phyloP scores from a whole-genome alignment of 192 early-diverging fungal genomes.

The Umbelopsis vinacea region DNA sequence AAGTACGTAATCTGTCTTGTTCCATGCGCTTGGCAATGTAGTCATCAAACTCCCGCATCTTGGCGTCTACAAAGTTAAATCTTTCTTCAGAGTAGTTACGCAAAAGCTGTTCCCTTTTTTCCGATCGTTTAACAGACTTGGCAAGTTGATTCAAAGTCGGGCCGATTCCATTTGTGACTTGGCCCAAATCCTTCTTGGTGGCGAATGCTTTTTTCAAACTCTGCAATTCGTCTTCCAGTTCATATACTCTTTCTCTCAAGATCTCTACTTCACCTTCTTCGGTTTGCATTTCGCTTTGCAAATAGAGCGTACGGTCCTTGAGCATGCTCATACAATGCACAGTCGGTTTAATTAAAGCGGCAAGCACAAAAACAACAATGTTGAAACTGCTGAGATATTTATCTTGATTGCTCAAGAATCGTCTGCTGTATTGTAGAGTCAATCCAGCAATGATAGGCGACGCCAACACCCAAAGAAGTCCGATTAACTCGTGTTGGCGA shows the following conservation, averaged over 20 bases:
- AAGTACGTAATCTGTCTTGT: constrained; percentile 50
- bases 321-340: constrained; percentile 54
- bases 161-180: constrained; percentile 50
- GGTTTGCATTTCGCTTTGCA: constrained; percentile 59
- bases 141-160: constrained; percentile 58
- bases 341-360: constrained; percentile 55
- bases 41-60: constrained; percentile 59
- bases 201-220: constrained; percentile 54
- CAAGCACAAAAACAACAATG: constrained; percentile 60
- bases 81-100: constrained; percentile 57
- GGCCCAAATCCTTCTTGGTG: constrained; percentile 57
- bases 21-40: constrained; percentile 55
- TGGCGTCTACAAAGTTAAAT: constrained; percentile 53
- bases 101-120: constrained; percentile 58
- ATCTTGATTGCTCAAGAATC: constrained; percentile 56
- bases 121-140: constrained; percentile 56
- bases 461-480: constrained; percentile 49
- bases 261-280: constrained; percentile 51
- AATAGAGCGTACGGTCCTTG: constrained; percentile 51
- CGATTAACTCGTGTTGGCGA: constrained; percentile 52
- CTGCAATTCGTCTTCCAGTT: constrained; percentile 54
- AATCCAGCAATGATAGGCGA: constrained; percentile 63
- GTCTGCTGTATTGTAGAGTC: constrained; percentile 54
- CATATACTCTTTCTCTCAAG: constrained; percentile 49
- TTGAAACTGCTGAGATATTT: constrained; percentile 60